phyloP scores from a whole-genome alignment of 331 rosid species.

The Malus hybrid region DNA sequence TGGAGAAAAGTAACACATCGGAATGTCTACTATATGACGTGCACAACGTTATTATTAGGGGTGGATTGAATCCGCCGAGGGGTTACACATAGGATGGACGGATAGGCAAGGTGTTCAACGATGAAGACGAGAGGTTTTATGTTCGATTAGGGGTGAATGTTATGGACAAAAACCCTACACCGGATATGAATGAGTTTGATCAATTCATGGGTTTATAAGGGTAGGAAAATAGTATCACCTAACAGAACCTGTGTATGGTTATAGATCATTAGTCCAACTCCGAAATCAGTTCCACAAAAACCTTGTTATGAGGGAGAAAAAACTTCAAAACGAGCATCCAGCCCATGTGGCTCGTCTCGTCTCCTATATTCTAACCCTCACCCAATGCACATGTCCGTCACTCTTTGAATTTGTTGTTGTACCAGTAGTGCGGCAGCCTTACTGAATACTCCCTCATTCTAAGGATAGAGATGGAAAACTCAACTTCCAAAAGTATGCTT shows the following conservation, averaged over 20 bases:
- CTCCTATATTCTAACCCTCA: neutral
- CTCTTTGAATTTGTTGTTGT: neutral
- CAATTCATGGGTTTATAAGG: neutral
- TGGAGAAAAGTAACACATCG: neutral
- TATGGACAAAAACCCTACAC: neutral
- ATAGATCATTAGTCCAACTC: neutral
- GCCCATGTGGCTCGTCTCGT: fast-evolving
- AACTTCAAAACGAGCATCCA: neutral
- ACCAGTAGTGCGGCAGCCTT: neutral
- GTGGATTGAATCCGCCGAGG: neutral
- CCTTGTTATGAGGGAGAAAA: neutral
- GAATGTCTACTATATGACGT: neutral
- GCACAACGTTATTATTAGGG: neutral
- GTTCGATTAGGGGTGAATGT: neutral
- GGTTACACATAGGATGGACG: neutral
- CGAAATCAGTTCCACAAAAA: neutral
- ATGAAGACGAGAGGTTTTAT: neutral
- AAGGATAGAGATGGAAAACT: neutral
- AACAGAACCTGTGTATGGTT: neutral
- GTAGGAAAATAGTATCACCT: neutral
- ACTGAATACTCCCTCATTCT: neutral
- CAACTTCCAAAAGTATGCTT: neutral
- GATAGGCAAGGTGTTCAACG: neutral
- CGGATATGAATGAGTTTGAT: neutral
- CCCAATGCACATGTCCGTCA: neutral